Base-by-base conservation (phyloP, 2,329 filamentous ascomycete species). In the Didymella exigua region DNA sequence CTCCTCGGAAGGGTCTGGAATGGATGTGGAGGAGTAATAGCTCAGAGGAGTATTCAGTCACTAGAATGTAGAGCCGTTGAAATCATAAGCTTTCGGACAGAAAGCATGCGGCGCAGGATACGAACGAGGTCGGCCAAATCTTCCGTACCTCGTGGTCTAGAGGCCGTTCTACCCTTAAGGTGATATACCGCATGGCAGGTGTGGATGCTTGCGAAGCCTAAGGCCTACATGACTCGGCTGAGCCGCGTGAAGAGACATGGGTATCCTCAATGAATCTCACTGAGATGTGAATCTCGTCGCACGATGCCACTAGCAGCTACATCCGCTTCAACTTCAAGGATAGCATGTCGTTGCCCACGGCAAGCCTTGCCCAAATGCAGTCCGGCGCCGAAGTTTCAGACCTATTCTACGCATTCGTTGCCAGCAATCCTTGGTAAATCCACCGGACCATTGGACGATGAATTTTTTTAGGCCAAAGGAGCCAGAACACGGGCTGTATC, bases 101-200 rank as follows among this genome's bases (percentile, higher is more conserved):
- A 29, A 36, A 41, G 16, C 46, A 46, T 42, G 29, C 34, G 30
- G 46, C 26, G 19, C 52, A 42, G n/a, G 41, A 33, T 19, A 38
- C 41, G 21, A 50, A 49, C 29, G n/a, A 33, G 30, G 42, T 31
- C 34, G 10, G n/a, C 41, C 52, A 47, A 46, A 50, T 42, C 45
- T 50, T 30, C 26, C 41, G 16, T n/a, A 42, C 23, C 40, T 30
- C 52, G 24, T 55, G 36, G 41, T 29, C 41, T 31, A 50, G 46
- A 50, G 30, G 36, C 34, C 24, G 36, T 43, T 55, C 36, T 19
- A 46, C 11, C 23, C 41, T 54, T 41, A 45, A 54, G 21, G 21
- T 36, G 41, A 37, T 45, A 29, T 46, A 49, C 46, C 41, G 50
- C 41, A 55, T 55, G 52, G 52, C 41, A 46, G 4, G 21, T 42